A percentile compares a stretch with the other conserved stretches of the same genome.
Conservation (phyloP, 345 rosid genomes). For the Nephelium lappaceum region DNA sequence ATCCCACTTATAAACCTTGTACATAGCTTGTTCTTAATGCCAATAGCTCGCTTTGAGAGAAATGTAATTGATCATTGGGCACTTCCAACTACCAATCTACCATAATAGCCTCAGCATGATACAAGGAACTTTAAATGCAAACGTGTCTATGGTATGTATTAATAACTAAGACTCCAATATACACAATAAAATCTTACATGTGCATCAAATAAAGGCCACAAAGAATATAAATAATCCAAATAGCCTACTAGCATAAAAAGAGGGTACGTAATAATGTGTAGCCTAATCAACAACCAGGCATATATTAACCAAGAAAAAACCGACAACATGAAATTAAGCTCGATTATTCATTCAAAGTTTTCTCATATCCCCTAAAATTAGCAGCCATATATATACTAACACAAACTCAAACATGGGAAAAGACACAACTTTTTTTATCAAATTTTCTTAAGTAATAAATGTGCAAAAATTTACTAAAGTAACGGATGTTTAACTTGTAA, state of each 20-base stretch:
- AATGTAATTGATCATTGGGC: background rate
- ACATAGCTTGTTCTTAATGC: background rate
- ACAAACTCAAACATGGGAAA: background rate
- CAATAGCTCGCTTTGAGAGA: background rate
- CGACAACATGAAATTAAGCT: background rate
- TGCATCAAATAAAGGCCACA: background rate
- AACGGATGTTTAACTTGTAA: too few species aligned
- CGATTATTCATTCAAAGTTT: background rate
- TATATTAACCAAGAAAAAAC: background rate
- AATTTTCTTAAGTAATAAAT: background rate
- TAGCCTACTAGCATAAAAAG: background rate
- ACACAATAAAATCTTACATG: background rate
- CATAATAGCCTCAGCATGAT: background rate
- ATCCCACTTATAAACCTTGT: background rate
- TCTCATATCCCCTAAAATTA: background rate
- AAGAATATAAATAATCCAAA: background rate
- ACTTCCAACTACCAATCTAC: background rate
- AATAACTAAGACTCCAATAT: constrained; percentile 1
- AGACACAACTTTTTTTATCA: background rate
- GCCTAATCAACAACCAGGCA: constrained; percentile 5
- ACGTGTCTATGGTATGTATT: background rate
- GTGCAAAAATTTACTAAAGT: too few species aligned
- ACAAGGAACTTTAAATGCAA: background rate
- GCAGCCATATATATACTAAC: background rate
- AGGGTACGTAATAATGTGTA: background rate